Conservation (phyloP, 2,329 filamentous ascomycete genomes). For the Monilinia laxa region DNA sequence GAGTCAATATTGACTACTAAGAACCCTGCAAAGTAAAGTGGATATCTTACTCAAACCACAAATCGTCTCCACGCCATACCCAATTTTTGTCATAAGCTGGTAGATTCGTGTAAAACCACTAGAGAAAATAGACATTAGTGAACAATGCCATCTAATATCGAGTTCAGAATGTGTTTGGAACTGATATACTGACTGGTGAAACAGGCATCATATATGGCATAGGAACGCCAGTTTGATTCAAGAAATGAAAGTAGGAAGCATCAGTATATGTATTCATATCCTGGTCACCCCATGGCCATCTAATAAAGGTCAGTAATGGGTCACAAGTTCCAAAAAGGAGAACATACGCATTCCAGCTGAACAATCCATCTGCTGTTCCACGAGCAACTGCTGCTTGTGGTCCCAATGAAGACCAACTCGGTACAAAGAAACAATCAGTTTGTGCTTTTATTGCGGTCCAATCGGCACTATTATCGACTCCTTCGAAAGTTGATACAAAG, state of each 20-base stretch:
- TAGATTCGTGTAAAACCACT: slow-evolving; percentile 11
- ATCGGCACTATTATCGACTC: neutral
- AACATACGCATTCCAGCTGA: slow-evolving; percentile 9
- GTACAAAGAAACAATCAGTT: neutral
- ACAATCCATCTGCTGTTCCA: neutral
- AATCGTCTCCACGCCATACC: slow-evolving; percentile 10
- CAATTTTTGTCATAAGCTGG: slow-evolving; percentile 9
- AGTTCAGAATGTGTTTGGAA: neutral
- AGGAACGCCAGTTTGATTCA: neutral
- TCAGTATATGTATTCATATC: slow-evolving; percentile 9
- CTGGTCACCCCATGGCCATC: slow-evolving; percentile 7
- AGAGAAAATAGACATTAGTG: neutral
- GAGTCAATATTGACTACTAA: neutral
- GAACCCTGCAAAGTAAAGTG: neutral
- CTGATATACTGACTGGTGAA: neutral
- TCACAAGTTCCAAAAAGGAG: neutral
- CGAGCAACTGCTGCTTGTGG: neutral
- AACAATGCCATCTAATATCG: too few relatives aligned
- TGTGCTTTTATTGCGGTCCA: slow-evolving; percentile 1
- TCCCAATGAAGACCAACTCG: neutral
- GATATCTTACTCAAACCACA: slow-evolving; percentile 1
- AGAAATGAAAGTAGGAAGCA: slow-evolving; percentile 5
- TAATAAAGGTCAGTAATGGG: neutral
- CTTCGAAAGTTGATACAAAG: slow-evolving; percentile 15
- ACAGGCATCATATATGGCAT: slow-evolving; percentile 2